Conservation (phyloP, 208 protist species). For the Crithidia bombi region DNA sequence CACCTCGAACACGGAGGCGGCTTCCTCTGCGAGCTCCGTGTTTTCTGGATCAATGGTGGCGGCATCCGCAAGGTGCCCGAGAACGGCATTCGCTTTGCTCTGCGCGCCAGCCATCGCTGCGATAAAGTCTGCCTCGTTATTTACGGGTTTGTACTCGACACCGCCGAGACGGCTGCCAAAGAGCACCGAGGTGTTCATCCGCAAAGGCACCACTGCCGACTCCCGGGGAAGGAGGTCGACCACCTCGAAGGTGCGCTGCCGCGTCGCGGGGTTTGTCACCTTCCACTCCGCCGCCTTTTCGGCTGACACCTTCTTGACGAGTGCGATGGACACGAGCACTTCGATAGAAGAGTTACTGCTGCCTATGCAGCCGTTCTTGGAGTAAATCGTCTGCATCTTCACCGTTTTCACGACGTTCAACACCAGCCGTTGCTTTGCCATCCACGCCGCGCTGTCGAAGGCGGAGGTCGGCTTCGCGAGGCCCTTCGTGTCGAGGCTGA, state of each 20-base stretch:
- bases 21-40: conserved; percentile 18
- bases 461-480: conserved; percentile 13
- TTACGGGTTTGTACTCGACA: conserved; percentile 33
- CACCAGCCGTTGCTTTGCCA: conserved; percentile 37
- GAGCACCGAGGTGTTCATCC: conserved; percentile 29
- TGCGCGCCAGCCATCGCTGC: conserved; percentile 34
- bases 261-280: neutral
- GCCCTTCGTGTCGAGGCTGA: conserved; percentile 39
- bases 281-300: conserved; percentile 22
- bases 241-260: conserved; percentile 33
- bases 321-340: conserved; percentile 27
- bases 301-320: conserved; percentile 26
- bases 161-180: conserved; percentile 37
- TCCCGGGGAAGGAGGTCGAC: conserved; percentile 42
- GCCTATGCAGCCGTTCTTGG: neutral
- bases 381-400: conserved; percentile 29
- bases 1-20: conserved; percentile 33
- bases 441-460: conserved; percentile 48
- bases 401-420: conserved; percentile 14
- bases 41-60: conserved; percentile 14
- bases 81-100: conserved; percentile 29
- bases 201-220: conserved; percentile 13
- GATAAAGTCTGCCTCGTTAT: conserved; percentile 34
- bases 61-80: conserved; percentile 25
- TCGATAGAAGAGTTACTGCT: conserved; percentile 15